These are phyloP conservation scores for Yarrowia deformans DNA, from an alignment of 805 yeast genomes.

Conservation along the genomic window DNA sequence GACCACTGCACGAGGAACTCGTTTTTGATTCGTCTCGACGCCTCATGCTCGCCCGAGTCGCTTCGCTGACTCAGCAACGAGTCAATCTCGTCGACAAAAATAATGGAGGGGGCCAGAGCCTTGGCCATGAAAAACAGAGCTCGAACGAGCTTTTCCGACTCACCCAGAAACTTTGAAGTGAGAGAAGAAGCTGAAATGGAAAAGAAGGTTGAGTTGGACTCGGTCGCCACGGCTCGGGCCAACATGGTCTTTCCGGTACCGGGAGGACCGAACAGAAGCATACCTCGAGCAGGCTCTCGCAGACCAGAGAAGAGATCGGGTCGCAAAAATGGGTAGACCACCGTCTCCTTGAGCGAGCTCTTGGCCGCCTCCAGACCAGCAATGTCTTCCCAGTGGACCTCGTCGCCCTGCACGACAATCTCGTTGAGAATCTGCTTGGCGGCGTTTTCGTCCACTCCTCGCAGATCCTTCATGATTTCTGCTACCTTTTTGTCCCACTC, in stretches of 20 bases:
- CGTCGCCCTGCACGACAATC: constrained; percentile 87
- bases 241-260: constrained; percentile 99
- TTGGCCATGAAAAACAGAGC: constrained; percentile 86
- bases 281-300: constrained; percentile 95
- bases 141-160: constrained; percentile 89
- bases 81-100: constrained; percentile 96
- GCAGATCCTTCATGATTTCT: constrained; percentile 50
- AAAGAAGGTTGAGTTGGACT: constrained; percentile 90
- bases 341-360: constrained; percentile 87
- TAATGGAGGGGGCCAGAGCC: constrained; percentile 88
- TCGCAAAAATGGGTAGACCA: constrained; percentile 91
- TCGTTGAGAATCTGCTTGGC: constrained; percentile 88
- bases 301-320: constrained; percentile 92
- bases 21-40: constrained; percentile 86
- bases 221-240: constrained; percentile 96
- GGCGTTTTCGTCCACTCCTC: constrained; percentile 78
- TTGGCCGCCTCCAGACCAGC: constrained; percentile 93
- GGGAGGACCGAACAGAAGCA: constrained; percentile 96
- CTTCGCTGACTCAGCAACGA: constrained; percentile 84
- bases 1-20: constrained; percentile 97
- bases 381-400: constrained; percentile 93
- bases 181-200: constrained; percentile 89
- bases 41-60: constrained; percentile 80
- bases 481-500: constrained; percentile 50
- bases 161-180: constrained; percentile 84